Conservation (phyloP, 768 basidiomycete species). For the Tricholoma sp. region DNA sequence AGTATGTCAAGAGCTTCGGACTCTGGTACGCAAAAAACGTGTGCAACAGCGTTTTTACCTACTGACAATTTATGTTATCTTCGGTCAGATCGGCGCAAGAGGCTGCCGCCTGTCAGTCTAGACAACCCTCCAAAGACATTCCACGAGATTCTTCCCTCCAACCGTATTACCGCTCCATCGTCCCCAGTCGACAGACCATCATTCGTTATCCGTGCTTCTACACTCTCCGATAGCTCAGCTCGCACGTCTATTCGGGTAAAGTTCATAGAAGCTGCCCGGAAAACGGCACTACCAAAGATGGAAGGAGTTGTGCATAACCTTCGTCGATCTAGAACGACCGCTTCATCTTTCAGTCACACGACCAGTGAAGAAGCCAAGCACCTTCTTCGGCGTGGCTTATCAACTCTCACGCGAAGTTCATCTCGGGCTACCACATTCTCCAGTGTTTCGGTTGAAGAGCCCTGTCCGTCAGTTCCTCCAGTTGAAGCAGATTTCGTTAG, state of each 20-base stretch:
- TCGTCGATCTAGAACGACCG: conserved; percentile 35
- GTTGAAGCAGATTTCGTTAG: not conserved
- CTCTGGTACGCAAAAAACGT: conserved; percentile 15
- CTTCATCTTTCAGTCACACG: conserved; percentile 19
- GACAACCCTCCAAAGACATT: conserved; percentile 30
- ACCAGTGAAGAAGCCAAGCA: conserved; percentile 7
- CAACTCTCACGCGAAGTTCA: conserved; percentile 5
- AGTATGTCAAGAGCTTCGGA: conserved; percentile 22
- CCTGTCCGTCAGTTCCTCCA: not conserved
- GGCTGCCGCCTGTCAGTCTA: not conserved
- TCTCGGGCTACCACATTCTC: conserved; percentile 7
- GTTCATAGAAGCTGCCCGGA: conserved; percentile 27
- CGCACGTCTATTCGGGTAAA: conserved; percentile 7
- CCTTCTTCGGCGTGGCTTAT: conserved; percentile 4
- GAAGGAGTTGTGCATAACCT: conserved; percentile 30
- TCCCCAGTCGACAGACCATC: conserved; percentile 15
- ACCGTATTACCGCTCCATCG: conserved; percentile 38
- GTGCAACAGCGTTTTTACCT: not conserved
- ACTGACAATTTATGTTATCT: not conserved
- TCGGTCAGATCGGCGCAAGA: conserved; percentile 1
- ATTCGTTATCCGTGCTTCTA: conserved; percentile 6
- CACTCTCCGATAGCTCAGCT: conserved; percentile 2
- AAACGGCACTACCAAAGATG: conserved; percentile 35
- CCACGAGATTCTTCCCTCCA: conserved; percentile 41
- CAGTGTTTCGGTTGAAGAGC: conserved; percentile 3